A percentile compares a stretch with the other conserved stretches of the same genome.
Conservation (phyloP, 2,329 filamentous ascomycete species). For the Boeremia lycopersici region DNA sequence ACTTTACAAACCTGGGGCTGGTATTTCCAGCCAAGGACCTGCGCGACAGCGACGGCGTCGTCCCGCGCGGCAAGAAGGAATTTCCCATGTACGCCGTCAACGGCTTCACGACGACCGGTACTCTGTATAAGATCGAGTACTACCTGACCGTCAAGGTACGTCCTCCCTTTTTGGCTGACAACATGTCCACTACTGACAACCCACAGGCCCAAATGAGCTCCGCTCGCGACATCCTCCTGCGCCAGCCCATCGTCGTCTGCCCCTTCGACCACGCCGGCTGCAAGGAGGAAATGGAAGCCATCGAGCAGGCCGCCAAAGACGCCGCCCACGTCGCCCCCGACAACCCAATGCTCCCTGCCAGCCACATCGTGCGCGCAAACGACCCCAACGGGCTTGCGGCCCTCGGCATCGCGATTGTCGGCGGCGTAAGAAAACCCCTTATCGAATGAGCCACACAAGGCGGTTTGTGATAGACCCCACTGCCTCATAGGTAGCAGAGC, state of each 20-base stretch:
- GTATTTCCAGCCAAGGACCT: conserved; percentile 90
- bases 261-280: conserved; percentile 93
- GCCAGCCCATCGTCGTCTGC: conserved; percentile 94
- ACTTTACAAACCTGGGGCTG: conserved; percentile 88
- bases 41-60: conserved; percentile 83
- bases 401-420: conserved; percentile 67
- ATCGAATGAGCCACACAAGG: conserved; percentile 61
- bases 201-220: conserved; percentile 86
- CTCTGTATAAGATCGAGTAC: conserved; percentile 97
- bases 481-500: no score
- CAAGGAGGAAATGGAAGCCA: conserved; percentile 98
- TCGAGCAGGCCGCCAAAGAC: conserved; percentile 93
- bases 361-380: conserved; percentile 77
- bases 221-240: conserved; percentile 83
- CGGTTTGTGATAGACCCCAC: no score
- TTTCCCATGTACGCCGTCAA: conserved; percentile 89
- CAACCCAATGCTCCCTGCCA: conserved; percentile 89
- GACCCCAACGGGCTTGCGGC: conserved; percentile 69
- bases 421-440: conserved; percentile 65
- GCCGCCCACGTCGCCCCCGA: conserved; percentile 86
- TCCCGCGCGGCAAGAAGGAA: conserved; percentile 81
- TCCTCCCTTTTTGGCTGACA: not conserved
- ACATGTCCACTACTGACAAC: not conserved
- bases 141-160: conserved; percentile 89
- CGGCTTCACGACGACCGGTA: conserved; percentile 92